phyloP scores from a whole-genome alignment of 2,329 filamentous ascomycete genomes.

The Dothiorella sarmentorum region DNA sequence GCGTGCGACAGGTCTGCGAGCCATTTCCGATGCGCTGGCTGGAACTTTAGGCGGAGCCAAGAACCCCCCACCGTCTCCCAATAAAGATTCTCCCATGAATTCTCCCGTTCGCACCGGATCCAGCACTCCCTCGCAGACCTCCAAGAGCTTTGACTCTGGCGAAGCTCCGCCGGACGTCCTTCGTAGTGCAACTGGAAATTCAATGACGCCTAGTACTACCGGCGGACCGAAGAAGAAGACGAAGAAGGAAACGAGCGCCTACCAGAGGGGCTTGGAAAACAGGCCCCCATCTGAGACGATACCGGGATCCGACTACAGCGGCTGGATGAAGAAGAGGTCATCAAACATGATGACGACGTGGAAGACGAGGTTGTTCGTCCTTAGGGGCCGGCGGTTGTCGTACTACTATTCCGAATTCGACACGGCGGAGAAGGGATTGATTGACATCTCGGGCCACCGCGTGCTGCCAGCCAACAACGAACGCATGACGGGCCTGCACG shows the following conservation, averaged over 20 bases:
- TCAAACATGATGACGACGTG: constrained; percentile 95
- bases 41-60: constrained; percentile 41
- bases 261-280: constrained; percentile 79
- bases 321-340: constrained; percentile 99
- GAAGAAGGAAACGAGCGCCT: constrained; percentile 95
- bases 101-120: constrained; percentile 77
- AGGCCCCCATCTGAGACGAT: constrained; percentile 81
- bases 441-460: constrained; percentile 95
- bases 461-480: constrained; percentile 95
- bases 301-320: constrained; percentile 82
- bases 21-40: constrained; percentile 72
- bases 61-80: constrained; percentile 38
- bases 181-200: constrained; percentile 36
- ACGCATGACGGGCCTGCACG: constrained; percentile 83
- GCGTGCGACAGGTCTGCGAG: constrained; percentile 68
- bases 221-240: constrained; percentile 51
- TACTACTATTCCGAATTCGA: constrained; percentile 97
- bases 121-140: constrained; percentile 58
- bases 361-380: constrained; percentile 94
- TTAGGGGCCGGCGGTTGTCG: constrained; percentile 83
- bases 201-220: constrained; percentile 42
- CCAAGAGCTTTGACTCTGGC: constrained; percentile 74
- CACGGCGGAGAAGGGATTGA: constrained; percentile 87
- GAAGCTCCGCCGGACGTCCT: constrained; percentile 40
- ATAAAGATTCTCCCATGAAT: constrained; percentile 51